Percentiles rank a stretch among this genome's conserved stretches.
Evolutionary conservation across 441 rosid genomes (phyloP).

Genomic region (Adansonia madagascariensis): DNA sequence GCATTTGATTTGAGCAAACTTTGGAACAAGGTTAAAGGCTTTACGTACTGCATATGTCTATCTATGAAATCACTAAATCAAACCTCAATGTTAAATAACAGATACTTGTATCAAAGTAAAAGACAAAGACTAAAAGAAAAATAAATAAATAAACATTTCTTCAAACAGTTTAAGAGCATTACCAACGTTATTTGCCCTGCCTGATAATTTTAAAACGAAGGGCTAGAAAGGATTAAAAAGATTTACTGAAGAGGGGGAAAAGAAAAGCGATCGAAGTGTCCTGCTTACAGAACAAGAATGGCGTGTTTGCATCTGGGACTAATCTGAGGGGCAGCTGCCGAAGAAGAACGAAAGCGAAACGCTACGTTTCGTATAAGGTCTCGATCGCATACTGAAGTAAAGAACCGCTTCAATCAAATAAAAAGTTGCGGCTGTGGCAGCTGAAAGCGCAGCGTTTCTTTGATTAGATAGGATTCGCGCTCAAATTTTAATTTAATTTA

Average conservation of each 20-base stretch:
- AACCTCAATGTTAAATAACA: neutral
- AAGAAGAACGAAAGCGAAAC: neutral
- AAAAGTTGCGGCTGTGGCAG: neutral
- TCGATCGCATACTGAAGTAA: neutral
- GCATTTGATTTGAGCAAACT: conserved; percentile 55
- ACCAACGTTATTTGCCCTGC: neutral
- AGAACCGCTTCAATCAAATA: neutral
- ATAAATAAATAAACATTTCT: neutral
- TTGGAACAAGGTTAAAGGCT: conserved; percentile 57
- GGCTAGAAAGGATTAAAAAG: neutral
- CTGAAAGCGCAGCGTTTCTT: neutral
- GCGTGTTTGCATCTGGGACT: neutral
- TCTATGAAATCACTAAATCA: neutral
- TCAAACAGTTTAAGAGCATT: conserved; percentile 18
- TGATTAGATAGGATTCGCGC: neutral
- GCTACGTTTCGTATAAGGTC: neutral
- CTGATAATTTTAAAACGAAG: neutral
- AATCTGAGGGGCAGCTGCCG: neutral
- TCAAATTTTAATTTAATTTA: neutral
- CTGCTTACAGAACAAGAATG: conserved; percentile 6
- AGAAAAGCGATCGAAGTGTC: neutral
- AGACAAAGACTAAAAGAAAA: neutral
- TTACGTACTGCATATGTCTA: conserved; percentile 67
- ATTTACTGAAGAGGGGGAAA: neutral
- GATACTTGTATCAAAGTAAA: neutral